These are phyloP conservation scores for Hymenoscyphus scutula DNA, from an alignment of 2,329 filamentous ascomycete species.

Conservation along the genomic window DNA sequence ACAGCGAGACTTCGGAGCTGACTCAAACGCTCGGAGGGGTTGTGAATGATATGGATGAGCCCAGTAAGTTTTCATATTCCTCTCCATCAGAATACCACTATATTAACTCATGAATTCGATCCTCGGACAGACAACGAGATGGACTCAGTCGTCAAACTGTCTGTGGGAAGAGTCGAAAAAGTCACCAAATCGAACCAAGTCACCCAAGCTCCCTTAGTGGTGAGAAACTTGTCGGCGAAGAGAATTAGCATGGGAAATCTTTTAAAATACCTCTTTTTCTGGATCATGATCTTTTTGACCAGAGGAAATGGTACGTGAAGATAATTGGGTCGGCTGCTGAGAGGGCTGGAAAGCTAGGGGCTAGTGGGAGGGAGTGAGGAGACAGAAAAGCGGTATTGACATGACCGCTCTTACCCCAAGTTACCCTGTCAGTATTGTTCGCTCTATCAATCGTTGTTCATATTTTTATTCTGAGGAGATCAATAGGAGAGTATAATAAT, in stretches of 20 bases:
- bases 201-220: background rate
- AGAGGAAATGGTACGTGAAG: background rate
- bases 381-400: background rate
- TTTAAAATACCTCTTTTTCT: background rate
- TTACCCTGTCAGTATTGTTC: background rate
- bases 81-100: background rate
- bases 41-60: background rate
- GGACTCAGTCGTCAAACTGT: background rate
- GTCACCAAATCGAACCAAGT: background rate
- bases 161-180: too few relatives aligned
- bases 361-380: background rate
- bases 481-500: background rate
- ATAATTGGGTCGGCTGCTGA: background rate
- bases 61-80: background rate
- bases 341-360: background rate
- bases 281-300: background rate
- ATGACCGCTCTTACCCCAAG: background rate
- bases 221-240: background rate
- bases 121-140: background rate
- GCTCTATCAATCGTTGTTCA: background rate
- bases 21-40: background rate
- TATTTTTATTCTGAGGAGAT: background rate
- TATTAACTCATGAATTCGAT: background rate
- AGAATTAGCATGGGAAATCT: background rate
- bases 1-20: background rate